Conservation (phyloP, 257 asterid species). For the Ocimum tenuiflorum region DNA sequence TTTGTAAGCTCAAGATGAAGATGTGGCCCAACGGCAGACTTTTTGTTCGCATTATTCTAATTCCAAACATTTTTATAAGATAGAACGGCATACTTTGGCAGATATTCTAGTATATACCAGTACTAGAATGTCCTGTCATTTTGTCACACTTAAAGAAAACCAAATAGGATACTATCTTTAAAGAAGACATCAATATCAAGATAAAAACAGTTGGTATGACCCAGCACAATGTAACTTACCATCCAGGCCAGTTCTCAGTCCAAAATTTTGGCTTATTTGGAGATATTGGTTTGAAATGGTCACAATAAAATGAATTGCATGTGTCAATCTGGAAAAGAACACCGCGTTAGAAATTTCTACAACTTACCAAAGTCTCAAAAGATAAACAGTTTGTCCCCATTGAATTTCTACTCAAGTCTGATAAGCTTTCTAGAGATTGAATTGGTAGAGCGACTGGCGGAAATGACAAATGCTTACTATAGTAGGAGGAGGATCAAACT, state of each 20-base stretch:
- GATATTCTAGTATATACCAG: background rate
- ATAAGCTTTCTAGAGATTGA: background rate
- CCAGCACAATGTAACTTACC: constrained; percentile 40
- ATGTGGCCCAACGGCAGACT: background rate
- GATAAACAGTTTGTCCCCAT: background rate
- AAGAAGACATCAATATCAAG: constrained; percentile 4
- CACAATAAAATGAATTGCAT: constrained; percentile 85
- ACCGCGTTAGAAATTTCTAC: constrained; percentile 14
- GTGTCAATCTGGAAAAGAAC: constrained; percentile 65
- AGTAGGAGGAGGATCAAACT: constrained; percentile 71
- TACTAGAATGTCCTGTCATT: background rate
- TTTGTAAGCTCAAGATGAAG: constrained; percentile 12
- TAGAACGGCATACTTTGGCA: background rate
- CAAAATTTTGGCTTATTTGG: constrained; percentile 77
- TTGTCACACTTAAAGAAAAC: background rate
- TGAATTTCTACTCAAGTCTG: background rate
- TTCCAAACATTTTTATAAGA: constrained; percentile 4
- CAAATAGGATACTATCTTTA: background rate
- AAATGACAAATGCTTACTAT: constrained; percentile 45
- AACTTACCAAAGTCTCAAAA: constrained; percentile 15
- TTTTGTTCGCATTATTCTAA: background rate
- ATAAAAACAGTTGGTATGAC: background rate
- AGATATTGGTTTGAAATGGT: constrained; percentile 64
- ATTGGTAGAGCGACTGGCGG: background rate
- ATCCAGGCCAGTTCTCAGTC: constrained; percentile 99